These are phyloP conservation scores for Helotiales sp. DNA, from an alignment of 2,329 filamentous ascomycete genomes.

Conservation along the genomic window DNA sequence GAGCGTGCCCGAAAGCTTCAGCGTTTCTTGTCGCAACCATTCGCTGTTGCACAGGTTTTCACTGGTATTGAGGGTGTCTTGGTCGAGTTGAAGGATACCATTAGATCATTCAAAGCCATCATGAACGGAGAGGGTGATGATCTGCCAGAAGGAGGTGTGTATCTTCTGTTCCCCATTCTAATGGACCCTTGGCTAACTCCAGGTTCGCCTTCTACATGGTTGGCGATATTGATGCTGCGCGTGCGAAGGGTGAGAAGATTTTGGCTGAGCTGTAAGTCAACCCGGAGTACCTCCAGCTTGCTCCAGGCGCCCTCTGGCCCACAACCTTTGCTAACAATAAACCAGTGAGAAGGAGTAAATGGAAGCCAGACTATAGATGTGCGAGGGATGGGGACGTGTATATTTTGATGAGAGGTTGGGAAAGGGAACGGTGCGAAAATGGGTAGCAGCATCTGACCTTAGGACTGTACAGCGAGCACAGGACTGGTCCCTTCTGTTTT, in stretches of 20 bases:
- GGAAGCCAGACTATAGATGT: constrained; percentile 5
- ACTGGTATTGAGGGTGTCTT: constrained; percentile 84
- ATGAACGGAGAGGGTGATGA: constrained; percentile 86
- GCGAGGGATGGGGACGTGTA: constrained; percentile 20
- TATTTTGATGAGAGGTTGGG: constrained; percentile 18
- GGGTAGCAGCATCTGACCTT: constrained; percentile 18
- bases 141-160: constrained; percentile 71
- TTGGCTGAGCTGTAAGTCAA: constrained; percentile 73
- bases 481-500: constrained; percentile 19
- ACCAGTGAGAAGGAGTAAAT: constrained; percentile 14
- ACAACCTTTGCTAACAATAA: neutral
- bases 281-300: too few species aligned
- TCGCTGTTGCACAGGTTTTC: constrained; percentile 84
- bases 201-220: constrained; percentile 6
- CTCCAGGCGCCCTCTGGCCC: too few species aligned
- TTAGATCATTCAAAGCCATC: constrained; percentile 91
- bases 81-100: constrained; percentile 98
- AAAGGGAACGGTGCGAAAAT: constrained; percentile 18
- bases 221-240: constrained; percentile 84
- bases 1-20: constrained; percentile 99
- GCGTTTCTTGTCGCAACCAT: constrained; percentile 99
- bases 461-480: constrained; percentile 28
- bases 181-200: constrained; percentile 20
- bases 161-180: constrained; percentile 42
- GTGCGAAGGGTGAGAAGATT: constrained; percentile 99